Evolutionary conservation across 805 yeast genomes (phyloP).

Genomic region (Candida easanensis): DNA sequence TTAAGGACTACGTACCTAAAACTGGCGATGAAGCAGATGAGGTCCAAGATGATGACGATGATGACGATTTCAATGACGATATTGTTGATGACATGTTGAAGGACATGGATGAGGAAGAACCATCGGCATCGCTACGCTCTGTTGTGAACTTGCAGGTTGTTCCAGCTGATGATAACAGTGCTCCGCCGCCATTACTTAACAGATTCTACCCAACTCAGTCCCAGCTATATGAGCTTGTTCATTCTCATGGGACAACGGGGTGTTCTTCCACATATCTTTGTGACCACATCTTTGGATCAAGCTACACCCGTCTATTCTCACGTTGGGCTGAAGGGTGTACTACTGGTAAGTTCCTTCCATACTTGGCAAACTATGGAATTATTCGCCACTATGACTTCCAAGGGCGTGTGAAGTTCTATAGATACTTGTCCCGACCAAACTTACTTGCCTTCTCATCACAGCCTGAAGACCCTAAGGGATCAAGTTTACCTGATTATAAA

Average conservation of each 20-base stretch:
- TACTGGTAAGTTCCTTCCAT: constrained; percentile 32
- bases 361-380: constrained; percentile 37
- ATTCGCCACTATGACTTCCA: constrained; percentile 67
- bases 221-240: constrained; percentile 55
- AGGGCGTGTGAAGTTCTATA: constrained; percentile 70
- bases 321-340: constrained; percentile 48
- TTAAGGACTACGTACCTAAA: constrained; percentile 37
- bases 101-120: constrained; percentile 23
- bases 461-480: constrained; percentile 27
- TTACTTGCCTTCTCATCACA: constrained; percentile 33
- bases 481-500: constrained; percentile 23
- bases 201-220: constrained; percentile 59
- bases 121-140: constrained; percentile 15
- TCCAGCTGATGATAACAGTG: constrained; percentile 11
- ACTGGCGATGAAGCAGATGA: constrained; percentile 29
- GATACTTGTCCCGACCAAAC: constrained; percentile 52
- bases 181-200: constrained; percentile 36
- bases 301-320: constrained; percentile 49
- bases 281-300: constrained; percentile 49
- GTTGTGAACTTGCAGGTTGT: constrained; percentile 20
- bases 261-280: constrained; percentile 56
- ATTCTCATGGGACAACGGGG: constrained; percentile 45
- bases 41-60: constrained; percentile 29
- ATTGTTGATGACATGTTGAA: constrained; percentile 28
- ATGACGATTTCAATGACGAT: constrained; percentile 31